Conservation (phyloP, 148 eudicot genomes). For the Dysphania ambrosioides region DNA sequence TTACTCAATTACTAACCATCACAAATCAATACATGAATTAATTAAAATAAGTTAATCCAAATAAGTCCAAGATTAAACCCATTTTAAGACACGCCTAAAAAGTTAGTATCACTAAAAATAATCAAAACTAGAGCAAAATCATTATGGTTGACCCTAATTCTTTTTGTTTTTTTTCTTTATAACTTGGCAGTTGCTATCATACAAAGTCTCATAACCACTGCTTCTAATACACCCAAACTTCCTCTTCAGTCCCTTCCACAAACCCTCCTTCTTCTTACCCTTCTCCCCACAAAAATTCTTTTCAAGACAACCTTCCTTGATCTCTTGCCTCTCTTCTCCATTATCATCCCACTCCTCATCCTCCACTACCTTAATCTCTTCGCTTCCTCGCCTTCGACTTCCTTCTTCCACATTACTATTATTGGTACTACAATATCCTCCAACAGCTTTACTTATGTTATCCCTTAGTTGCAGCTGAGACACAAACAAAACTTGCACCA, state of each 20-base stretch:
- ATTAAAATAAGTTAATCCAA: neutral
- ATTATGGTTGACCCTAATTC: conserved; percentile 26
- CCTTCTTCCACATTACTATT: conserved; percentile 24
- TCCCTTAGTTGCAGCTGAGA: conserved; percentile 56
- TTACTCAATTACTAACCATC: neutral
- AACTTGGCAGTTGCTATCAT: conserved; percentile 41
- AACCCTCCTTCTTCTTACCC: conserved; percentile 39
- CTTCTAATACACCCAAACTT: conserved; percentile 62
- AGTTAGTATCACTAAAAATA: too few species aligned
- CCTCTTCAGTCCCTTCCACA: conserved; percentile 84
- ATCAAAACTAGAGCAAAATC: neutral
- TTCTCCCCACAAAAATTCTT: conserved; percentile 27
- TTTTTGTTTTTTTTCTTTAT: conserved; percentile 53
- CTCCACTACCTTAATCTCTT: conserved; percentile 7
- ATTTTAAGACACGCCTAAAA: neutral
- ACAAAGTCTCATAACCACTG: conserved; percentile 25
- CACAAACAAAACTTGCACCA: conserved; percentile 49
- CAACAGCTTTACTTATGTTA: conserved; percentile 36
- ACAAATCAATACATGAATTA: neutral
- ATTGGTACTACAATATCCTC: conserved; percentile 9
- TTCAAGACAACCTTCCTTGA: conserved; percentile 22
- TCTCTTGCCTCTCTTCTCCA: conserved; percentile 52
- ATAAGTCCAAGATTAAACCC: too few species aligned
- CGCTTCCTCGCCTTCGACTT: conserved; percentile 13
- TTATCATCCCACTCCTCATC: conserved; percentile 40